Evolutionary conservation across 2,329 filamentous ascomycete species (phyloP), one percentile per base, ranked within the genome.

Genomic region (Sporothrix pallida): DNA sequence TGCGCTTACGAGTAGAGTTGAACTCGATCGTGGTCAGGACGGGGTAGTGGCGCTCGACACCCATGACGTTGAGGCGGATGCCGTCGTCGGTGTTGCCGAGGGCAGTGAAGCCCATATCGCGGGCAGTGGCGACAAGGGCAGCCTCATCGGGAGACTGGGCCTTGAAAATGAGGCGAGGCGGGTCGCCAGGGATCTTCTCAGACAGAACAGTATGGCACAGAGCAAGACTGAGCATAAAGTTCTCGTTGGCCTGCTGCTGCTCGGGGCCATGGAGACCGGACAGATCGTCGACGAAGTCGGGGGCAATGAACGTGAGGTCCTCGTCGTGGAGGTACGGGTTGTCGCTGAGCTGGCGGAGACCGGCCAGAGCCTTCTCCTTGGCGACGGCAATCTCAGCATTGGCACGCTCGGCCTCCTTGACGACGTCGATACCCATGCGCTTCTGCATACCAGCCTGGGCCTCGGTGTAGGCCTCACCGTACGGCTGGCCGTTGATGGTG

Each of bases 171-270:
- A 99, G 96, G 81, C 88, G 93, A 0, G 96, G 95, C 44, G 92
- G 92, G 78, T 98, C 93, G n/a, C 95, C 95, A 0, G 95, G 94
- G 0, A 91, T 90, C 76, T 91, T 91, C 81, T 99, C 96, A 0
- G 95, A 92, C 75, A 99, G 95, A 75, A 99, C 96, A 0, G 94
- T 97, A 81, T 99, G 96, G 79, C 96, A 99, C n/a, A 99, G 88
- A 20, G 96, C 94, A 74, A 99, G 86, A 9, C 93, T 93, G 71
- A 98, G 87, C 95, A 99, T 98, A 80, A 99, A 99, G 76, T 92
- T 90, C 77, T 95, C 90, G 76, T 93, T 95, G 2, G 94, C 93
- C 46, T 86, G 83, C 80, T 91, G 89, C 80, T 99, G 96, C 76
- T 92, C 91, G 13, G 86, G 83, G 2, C 94, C 94, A 62, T 92